Evolutionary conservation across 441 rosid species (phyloP), one percentile per base, ranked within the genome.

Genomic region (Eruca vesicaria): DNA sequence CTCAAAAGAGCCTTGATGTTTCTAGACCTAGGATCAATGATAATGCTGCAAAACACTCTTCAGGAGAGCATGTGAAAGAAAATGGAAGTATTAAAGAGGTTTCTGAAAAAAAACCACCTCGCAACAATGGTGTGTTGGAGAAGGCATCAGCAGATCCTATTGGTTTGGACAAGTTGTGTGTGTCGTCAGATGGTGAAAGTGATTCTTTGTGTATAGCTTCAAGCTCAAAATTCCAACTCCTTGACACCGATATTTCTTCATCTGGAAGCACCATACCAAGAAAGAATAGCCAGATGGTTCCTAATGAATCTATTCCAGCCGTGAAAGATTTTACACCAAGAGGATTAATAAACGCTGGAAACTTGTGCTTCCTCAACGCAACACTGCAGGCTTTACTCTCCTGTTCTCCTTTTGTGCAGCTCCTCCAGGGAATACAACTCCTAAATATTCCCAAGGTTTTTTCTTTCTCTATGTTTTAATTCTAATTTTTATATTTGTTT

Each of bases 301-400:
- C 77, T 31, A 61, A 78, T 50, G 91, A 78, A 60, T 70, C 88
- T 74, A 32, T 79, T 62, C 60, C 80, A 18, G 66, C 80, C 60
- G 63, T 69, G 66, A 87, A 66, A 69, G 80, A 72, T 77, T 82
- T 90, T 20, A 76, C 81, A 33, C 97, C 97, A 6, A 89, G 90
- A 69, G 99, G 99, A 66, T 84, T 93, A 64, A 87, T 90, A 60
- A 96, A 96, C 77, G 81, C 86, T 0, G 97, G 98, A 45, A 96
- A 96, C 79, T 68, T 89, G 77, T 96, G 99, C 77, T 96, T 96
- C 80, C 97, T 93, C 60, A 96, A 88, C 78, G 87, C 99, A 12
- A 90, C 97, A 52, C 74, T 96, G 68, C 99, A 96, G 81, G 98
- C 99, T 66, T 86, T 93, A 19, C 76, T 91, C 33, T 88, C 97